Evolutionary conservation across 257 asterid genomes (phyloP).

Genomic region (Leptodermis oblonga): DNA sequence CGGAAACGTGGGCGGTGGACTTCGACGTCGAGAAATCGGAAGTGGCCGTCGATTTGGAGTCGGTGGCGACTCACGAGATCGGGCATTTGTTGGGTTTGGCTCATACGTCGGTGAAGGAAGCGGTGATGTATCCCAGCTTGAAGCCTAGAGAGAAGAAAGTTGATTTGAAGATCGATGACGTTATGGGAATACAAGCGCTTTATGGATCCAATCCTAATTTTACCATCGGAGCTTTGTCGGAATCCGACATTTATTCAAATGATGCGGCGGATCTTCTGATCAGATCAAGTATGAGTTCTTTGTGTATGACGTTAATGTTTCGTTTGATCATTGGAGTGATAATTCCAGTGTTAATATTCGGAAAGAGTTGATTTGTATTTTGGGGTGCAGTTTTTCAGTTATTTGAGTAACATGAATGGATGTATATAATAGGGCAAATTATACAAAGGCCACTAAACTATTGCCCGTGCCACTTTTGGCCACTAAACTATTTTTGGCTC

Average conservation of each 20-base stretch:
- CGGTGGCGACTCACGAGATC: slow-evolving; percentile 89
- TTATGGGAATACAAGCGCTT: slow-evolving; percentile 65
- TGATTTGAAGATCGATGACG: slow-evolving; percentile 57
- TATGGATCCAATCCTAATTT: slow-evolving; percentile 80
- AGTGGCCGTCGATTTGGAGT: slow-evolving; percentile 78
- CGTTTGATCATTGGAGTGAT: slow-evolving; percentile 6
- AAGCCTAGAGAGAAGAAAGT: slow-evolving; percentile 55
- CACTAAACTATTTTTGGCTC: no score
- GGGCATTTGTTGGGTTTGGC: slow-evolving; percentile 80
- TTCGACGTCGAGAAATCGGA: slow-evolving; percentile 39
- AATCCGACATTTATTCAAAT: slow-evolving; percentile 46
- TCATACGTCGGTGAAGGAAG: slow-evolving; percentile 49
- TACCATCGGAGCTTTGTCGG: slow-evolving; percentile 37
- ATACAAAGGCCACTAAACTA: no score
- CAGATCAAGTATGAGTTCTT: slow-evolving; percentile 15
- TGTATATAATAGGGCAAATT: no score
- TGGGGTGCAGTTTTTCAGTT: neutral
- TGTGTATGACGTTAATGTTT: slow-evolving; percentile 12
- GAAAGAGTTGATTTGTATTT: neutral
- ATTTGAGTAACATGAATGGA: no score
- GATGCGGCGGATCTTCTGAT: slow-evolving; percentile 16
- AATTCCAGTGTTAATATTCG: neutral
- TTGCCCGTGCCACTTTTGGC: no score
- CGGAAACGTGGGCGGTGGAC: slow-evolving; percentile 89
- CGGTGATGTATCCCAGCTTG: slow-evolving; percentile 89